Evolutionary conservation across 148 eudicot species (phyloP), one percentile per base, ranked within the genome.

Genomic region (Rhododendron mucronatum): DNA sequence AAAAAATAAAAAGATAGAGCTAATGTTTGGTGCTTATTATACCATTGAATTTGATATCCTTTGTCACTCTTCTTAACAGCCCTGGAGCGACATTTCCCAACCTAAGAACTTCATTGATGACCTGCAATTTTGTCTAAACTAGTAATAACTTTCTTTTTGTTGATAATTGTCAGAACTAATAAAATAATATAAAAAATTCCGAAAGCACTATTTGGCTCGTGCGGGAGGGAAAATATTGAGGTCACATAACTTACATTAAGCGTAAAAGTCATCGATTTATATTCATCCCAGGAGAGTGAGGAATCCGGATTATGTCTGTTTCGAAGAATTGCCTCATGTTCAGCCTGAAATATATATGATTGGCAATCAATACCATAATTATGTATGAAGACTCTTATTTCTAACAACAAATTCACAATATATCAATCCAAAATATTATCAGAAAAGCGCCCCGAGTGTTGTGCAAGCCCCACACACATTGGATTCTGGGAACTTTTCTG

Each of bases 251-350:
- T 82, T 81, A 93, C 95, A 77, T 90, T 88, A 63, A 93, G 89
- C 2, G 94, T 92, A 86, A 90, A 93, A 63, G 88, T 92, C 96
- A 92, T 92, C 33, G 94, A 88, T 87, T 92, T 93, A 50, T 92
- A 92, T 87, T 92, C 94, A 15, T 76, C 83, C 94, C 92, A 92
- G 57, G 91, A 85, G 28, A 92, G 73, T 45, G 83, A 82, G 35
- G 92, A 82, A 41, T 87, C 83, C 41, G 86, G 87, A 47, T 48
- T 86, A 78, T 85, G 84, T 75, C 88, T 89, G 61, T 26, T 89
- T 71, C 77, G 84, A 33, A 93, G 26, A 37, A 93, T 89, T 50
- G 77, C 87, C 63, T 90, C 92, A 81, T 93, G 93, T 88, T 93
- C 95, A 45, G 82, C 92, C 94, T 93, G 87, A 85, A n/a, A 48